A percentile compares a stretch with the other conserved stretches of the same genome.
phyloP scores from a whole-genome alignment of 495 filamentous ascomycete genomes.

The Xylaria cubensis region DNA sequence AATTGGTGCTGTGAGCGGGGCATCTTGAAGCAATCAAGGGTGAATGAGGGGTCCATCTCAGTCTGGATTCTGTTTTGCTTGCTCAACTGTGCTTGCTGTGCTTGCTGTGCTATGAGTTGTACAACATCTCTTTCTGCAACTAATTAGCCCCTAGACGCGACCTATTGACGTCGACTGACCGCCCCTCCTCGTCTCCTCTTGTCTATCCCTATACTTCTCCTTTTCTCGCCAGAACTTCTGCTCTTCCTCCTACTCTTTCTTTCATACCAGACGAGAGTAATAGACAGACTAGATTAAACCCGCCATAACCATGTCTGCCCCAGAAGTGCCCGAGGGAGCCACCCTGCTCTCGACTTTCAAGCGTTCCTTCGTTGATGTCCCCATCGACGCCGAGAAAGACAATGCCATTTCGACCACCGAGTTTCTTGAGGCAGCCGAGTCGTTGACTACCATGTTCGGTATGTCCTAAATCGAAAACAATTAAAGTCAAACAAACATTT shows the following conservation, averaged over 20 bases:
- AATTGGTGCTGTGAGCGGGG: constrained; percentile 4
- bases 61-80: constrained; percentile 13
- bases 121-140: constrained; percentile 1
- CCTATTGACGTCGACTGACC: constrained; percentile 22
- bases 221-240: not conserved
- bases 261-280: not conserved
- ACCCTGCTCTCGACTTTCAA: constrained; percentile 88
- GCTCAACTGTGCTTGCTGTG: not conserved
- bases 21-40: constrained; percentile 7
- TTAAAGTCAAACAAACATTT: not conserved
- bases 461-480: constrained; percentile 27
- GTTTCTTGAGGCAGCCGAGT: constrained; percentile 91
- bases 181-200: constrained; percentile 16
- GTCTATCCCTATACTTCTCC: not conserved
- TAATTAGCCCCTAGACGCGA: constrained; percentile 15
- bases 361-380: constrained; percentile 81
- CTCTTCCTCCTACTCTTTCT: constrained; percentile 10
- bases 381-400: constrained; percentile 71
- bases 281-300: constrained; percentile 7
- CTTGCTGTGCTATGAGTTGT: not conserved
- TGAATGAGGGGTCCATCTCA: constrained; percentile 13
- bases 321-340: constrained; percentile 62
- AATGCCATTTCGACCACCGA: constrained; percentile 81
- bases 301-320: constrained; percentile 46
- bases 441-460: constrained; percentile 88